Conservation (phyloP, 208 protist genomes). For the Jaenimonas drosophilae region DNA sequence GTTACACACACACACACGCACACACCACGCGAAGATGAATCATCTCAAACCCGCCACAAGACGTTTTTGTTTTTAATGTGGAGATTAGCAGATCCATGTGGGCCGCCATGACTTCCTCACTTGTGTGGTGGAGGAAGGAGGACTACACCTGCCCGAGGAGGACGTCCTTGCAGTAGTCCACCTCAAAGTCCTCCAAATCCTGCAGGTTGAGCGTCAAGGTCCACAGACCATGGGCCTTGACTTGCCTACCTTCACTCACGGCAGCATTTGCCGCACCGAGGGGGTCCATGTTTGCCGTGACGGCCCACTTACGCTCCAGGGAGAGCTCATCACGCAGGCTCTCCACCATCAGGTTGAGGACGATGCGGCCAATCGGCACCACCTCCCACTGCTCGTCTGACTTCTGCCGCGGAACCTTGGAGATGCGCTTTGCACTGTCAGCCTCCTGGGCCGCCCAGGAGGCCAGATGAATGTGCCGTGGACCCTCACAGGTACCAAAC, state of each 20-base stretch:
- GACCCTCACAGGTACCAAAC: conserved; percentile 78
- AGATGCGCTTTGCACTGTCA: conserved; percentile 52
- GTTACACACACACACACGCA: too few relatives aligned
- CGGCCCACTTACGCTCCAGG: conserved; percentile 84
- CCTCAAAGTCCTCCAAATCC: conserved; percentile 87
- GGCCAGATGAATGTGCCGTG: conserved; percentile 81
- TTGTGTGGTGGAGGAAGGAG: too few relatives aligned
- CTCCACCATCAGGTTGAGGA: conserved; percentile 85
- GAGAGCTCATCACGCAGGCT: conserved; percentile 57
- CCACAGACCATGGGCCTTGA: conserved; percentile 77
- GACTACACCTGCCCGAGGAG: conserved; percentile 59
- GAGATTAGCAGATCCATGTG: too few relatives aligned
- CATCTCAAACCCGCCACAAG: too few relatives aligned
- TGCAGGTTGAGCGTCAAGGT: conserved; percentile 86
- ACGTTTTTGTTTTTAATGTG: too few relatives aligned
- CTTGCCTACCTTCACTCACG: conserved; percentile 75
- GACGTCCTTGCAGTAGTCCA: conserved; percentile 87
- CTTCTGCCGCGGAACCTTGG: conserved; percentile 66
- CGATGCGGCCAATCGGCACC: conserved; percentile 76
- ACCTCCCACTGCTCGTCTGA: conserved; percentile 83
- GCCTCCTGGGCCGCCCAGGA: conserved; percentile 86
- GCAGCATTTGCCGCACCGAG: conserved; percentile 60
- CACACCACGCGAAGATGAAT: too few relatives aligned
- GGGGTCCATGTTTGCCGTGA: conserved; percentile 80
- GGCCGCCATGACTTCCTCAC: too few relatives aligned